phyloP scores from a whole-genome alignment of 495 filamentous ascomycete species.

The Neurospora sublineolata region DNA sequence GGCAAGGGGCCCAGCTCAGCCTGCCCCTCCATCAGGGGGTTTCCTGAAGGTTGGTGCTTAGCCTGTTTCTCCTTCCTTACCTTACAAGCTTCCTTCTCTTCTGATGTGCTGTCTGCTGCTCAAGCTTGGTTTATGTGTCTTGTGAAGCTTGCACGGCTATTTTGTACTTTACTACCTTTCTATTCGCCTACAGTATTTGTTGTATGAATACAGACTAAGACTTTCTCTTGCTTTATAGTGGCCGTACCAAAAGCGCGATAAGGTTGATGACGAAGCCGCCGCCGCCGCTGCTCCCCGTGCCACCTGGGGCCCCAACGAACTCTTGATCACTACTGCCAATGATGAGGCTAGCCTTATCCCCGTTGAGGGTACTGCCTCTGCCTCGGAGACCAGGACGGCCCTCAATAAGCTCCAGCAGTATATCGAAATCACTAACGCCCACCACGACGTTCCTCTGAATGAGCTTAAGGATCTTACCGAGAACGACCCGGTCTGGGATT shows the following conservation, averaged over 20 bases:
- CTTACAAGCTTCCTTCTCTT: constrained; percentile 23
- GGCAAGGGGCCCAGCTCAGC: constrained; percentile 37
- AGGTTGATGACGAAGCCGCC: constrained; percentile 47
- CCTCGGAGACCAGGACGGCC: constrained; percentile 1
- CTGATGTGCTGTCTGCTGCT: constrained; percentile 7
- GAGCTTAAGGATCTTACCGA: constrained; percentile 24
- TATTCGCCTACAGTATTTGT: constrained; percentile 7
- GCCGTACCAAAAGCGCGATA: constrained; percentile 70
- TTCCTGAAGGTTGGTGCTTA: constrained; percentile 41
- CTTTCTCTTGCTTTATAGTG: constrained; percentile 52
- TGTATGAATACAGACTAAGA: constrained; percentile 26
- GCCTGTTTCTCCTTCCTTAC: constrained; percentile 62
- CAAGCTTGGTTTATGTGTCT: not conserved
- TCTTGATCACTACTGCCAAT: constrained; percentile 48
- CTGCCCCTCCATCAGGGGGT: constrained; percentile 29
- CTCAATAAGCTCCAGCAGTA: constrained; percentile 20
- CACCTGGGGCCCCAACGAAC: constrained; percentile 65
- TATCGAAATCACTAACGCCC: constrained; percentile 13
- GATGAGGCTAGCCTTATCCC: constrained; percentile 15
- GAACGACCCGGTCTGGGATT: constrained; percentile 57
- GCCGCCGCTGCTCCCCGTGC: constrained; percentile 51
- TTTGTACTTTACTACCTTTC: constrained; percentile 16
- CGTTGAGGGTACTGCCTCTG: constrained; percentile 6
- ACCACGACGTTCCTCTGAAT: constrained; percentile 12
- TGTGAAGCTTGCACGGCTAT: constrained; percentile 6